phyloP scores from a whole-genome alignment of 192 early-diverging fungal genomes.

The Phlyctochytrium arcticum region DNA sequence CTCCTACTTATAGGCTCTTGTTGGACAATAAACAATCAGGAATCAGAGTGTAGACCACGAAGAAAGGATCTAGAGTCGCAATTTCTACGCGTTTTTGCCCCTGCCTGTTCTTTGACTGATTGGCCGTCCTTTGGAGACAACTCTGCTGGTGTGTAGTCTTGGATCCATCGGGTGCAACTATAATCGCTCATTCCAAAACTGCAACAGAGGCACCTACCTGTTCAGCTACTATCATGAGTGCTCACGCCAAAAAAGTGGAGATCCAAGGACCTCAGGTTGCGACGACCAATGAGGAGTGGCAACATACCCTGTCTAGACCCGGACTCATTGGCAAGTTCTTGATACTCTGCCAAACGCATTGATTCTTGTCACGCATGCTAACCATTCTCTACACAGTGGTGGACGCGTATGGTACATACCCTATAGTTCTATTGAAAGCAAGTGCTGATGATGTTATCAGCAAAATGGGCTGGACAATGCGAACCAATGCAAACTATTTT shows the following conservation, averaged over 20 bases:
- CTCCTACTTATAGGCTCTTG: too few species aligned
- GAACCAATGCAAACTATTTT: slow-evolving; percentile 58
- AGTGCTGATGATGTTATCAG: slow-evolving; percentile 16
- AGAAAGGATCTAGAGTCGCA: too few species aligned
- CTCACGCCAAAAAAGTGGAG: slow-evolving; percentile 34
- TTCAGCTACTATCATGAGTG: slow-evolving; percentile 35
- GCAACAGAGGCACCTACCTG: too few species aligned
- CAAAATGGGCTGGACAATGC: slow-evolving; percentile 59
- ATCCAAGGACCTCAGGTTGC: slow-evolving; percentile 5
- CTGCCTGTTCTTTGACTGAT: too few species aligned
- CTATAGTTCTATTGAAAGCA: neutral
- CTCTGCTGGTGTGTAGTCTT: too few species aligned
- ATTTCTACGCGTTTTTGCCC: too few species aligned
- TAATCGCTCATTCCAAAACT: too few species aligned
- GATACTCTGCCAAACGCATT: slow-evolving; percentile 15
- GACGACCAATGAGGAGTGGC: slow-evolving; percentile 42
- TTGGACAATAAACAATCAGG: too few species aligned
- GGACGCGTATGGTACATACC: slow-evolving; percentile 41
- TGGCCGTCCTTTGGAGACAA: too few species aligned
- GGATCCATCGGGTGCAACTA: too few species aligned
- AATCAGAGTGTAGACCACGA: too few species aligned
- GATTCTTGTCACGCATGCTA: neutral
- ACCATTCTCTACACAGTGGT: slow-evolving; percentile 26
- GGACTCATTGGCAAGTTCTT: slow-evolving; percentile 29
- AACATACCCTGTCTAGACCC: slow-evolving; percentile 26